Evolutionary conservation across 2,329 filamentous ascomycete species (phyloP), one percentile per base, ranked within the genome.

Genomic region (Diaporthe australafricana): DNA sequence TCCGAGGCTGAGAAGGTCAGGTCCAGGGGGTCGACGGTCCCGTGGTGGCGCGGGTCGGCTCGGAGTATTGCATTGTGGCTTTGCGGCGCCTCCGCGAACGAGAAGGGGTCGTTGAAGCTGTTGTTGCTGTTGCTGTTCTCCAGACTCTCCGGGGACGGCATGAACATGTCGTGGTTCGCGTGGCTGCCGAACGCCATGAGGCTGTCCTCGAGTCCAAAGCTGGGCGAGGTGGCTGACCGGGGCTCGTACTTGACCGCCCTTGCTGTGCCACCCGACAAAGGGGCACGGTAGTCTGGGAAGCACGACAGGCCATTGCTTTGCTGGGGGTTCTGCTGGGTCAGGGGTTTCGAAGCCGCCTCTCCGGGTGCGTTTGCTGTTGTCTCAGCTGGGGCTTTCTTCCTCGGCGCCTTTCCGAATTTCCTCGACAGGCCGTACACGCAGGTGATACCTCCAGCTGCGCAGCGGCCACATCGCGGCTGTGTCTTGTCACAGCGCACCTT

Each of bases 401-500:
- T 67, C 20, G 72, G 72, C 1, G 72, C 72, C 69, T 73, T 73
- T 56, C 72, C 72, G 50, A 73, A 73, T 16, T 73, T 73, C 35
- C 72, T 73, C 48, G 72, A 73, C 17, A 73, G 50, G 1, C 72
- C 72, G 22, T 73, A 73, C 32, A 73, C 72, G 50, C 72, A 73
- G 50, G 68, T 69, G 48, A 73, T 66, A 14, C 72, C 72, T 11
- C 72, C 72, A 16, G 72, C 72, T 12, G 70, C 69, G 48, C 72
- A 73, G 2, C 72, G 72, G 32, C 72, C 72, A 57, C 72, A 73
- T n/a, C 65, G 69, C 5, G 69, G 72, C 22, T 73, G 72, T 14
- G 69, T 73, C 72, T 73, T 73, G 72, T 73, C 72, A 25, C 72
- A 73, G 42, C 72, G 72, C 27, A 73, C 72, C 65, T 73, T 73